Conservation (phyloP, 352 stramenopile genomes). For the Phytophthora cryptogea region DNA sequence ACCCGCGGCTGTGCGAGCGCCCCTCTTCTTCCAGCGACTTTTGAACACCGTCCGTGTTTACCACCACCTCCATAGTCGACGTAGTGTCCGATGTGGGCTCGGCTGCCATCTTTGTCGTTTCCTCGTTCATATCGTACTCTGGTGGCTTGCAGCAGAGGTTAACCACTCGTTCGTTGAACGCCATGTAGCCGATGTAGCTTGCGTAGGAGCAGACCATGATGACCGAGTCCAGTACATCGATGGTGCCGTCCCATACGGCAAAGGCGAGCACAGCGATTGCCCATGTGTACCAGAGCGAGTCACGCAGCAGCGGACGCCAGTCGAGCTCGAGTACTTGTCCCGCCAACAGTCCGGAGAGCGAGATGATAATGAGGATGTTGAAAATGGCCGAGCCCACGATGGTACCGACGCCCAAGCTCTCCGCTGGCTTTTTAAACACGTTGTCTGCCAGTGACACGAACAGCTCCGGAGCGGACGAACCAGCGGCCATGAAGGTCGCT, state of each 20-base stretch:
- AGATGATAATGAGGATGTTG: conserved; percentile 88
- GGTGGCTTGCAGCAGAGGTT: conserved; percentile 59
- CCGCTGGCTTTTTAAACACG: conserved; percentile 67
- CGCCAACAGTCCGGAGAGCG: conserved; percentile 70
- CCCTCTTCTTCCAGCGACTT: conserved; percentile 15
- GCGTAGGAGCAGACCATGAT: conserved; percentile 70
- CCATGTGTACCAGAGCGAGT: conserved; percentile 82
- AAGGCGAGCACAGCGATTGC: conserved; percentile 58
- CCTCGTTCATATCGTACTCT: conserved; percentile 22
- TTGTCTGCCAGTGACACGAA: conserved; percentile 83
- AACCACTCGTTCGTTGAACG: conserved; percentile 65
- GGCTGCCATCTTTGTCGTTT: conserved; percentile 7
- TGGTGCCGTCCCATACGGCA: conserved; percentile 61
- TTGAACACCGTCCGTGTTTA: conserved; percentile 17
- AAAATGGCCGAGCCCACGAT: conserved; percentile 91
- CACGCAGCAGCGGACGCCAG: conserved; percentile 78
- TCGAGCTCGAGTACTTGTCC: conserved; percentile 69
- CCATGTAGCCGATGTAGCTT: conserved; percentile 81
- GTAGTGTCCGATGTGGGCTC: conserved; percentile 1
- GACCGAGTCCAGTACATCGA: conserved; percentile 63
- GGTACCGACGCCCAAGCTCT: conserved; percentile 73
- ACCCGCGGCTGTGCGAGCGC: conserved; percentile 21
- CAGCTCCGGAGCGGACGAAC: conserved; percentile 82
- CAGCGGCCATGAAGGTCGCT: conserved; percentile 86
- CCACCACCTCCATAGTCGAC: conserved; percentile 16